Percentiles rank a stretch among this genome's conserved stretches.
phyloP scores from a whole-genome alignment of 805 yeast genomes.

The Myxozyma neotropica region DNA sequence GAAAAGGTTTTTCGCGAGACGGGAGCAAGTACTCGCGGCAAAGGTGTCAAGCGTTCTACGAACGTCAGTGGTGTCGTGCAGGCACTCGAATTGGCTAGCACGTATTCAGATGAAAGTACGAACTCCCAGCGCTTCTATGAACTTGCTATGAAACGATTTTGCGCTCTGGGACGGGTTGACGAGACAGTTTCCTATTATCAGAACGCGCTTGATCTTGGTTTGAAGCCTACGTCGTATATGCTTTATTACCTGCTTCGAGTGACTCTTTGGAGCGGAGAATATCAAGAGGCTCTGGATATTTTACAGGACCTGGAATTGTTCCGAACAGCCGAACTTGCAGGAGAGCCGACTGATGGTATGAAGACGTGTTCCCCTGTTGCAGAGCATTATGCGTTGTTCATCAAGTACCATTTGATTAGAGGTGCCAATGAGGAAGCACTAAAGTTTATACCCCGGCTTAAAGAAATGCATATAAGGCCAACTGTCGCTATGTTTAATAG shows the following conservation, averaged over 20 bases:
- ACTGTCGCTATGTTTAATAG: constrained; percentile 13
- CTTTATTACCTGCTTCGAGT: constrained; percentile 16
- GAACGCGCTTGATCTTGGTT: constrained; percentile 5
- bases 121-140: constrained; percentile 13
- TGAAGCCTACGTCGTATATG: constrained; percentile 12
- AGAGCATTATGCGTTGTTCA: constrained; percentile 25
- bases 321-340: constrained; percentile 5
- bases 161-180: constrained; percentile 13
- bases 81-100: constrained; percentile 1
- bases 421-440: constrained; percentile 2
- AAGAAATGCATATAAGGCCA: constrained; percentile 11
- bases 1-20: not conserved
- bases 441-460: constrained; percentile 19
- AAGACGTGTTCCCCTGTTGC: constrained; percentile 14
- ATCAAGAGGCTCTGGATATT: constrained; percentile 8
- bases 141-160: constrained; percentile 14
- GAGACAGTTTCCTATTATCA: constrained; percentile 4
- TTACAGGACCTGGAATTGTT: constrained; percentile 13
- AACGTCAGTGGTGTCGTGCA: not conserved
- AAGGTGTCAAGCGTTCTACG: not conserved
- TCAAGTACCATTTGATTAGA: constrained; percentile 24
- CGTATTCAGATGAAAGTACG: not conserved
- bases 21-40: not conserved
- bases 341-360: not conserved
- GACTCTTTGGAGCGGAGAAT: constrained; percentile 3